Percentiles rank a stretch among this genome's conserved stretches.
phyloP scores from a whole-genome alignment of 306 rosid genomes.

The Dalbergia cultrata region DNA sequence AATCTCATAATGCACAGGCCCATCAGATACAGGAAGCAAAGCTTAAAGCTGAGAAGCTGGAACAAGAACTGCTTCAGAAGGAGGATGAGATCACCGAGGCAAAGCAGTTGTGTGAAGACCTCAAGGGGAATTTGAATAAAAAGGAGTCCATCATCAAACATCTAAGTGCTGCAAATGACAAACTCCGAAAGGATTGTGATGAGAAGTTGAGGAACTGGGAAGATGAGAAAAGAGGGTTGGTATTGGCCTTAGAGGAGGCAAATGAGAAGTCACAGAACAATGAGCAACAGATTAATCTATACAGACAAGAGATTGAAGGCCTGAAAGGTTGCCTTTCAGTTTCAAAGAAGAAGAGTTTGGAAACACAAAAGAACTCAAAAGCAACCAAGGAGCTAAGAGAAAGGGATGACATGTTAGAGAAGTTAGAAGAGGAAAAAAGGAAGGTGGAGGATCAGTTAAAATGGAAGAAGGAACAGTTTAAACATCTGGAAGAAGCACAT shows the following conservation, averaged over 20 bases:
- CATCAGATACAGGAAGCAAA: constrained; percentile 57
- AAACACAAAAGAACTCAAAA: constrained; percentile 49
- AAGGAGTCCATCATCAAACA: constrained; percentile 64
- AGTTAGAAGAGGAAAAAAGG: constrained; percentile 62
- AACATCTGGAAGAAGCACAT: constrained; percentile 77
- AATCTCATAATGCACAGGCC: constrained; percentile 59
- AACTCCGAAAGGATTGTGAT: constrained; percentile 56
- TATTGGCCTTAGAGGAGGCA: constrained; percentile 64
- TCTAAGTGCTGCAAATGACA: constrained; percentile 68
- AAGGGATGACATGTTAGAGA: constrained; percentile 55
- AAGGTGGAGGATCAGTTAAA: constrained; percentile 74
- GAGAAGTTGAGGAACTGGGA: constrained; percentile 58
- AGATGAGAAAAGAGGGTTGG: constrained; percentile 59
- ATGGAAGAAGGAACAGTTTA: constrained; percentile 89
- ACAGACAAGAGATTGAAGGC: constrained; percentile 64
- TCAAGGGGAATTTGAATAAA: constrained; percentile 50
- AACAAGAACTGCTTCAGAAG: constrained; percentile 61
- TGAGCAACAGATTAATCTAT: constrained; percentile 54
- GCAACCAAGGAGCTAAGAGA: constrained; percentile 62
- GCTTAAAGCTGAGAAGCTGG: constrained; percentile 67
- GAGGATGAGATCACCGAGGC: constrained; percentile 46
- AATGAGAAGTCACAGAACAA: constrained; percentile 67
- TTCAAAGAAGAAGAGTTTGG: constrained; percentile 59
- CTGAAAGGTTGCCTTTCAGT: constrained; percentile 60
- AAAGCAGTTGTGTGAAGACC: constrained; percentile 56